phyloP scores from a whole-genome alignment of 768 basidiomycete genomes.

The Phaffia australis region DNA sequence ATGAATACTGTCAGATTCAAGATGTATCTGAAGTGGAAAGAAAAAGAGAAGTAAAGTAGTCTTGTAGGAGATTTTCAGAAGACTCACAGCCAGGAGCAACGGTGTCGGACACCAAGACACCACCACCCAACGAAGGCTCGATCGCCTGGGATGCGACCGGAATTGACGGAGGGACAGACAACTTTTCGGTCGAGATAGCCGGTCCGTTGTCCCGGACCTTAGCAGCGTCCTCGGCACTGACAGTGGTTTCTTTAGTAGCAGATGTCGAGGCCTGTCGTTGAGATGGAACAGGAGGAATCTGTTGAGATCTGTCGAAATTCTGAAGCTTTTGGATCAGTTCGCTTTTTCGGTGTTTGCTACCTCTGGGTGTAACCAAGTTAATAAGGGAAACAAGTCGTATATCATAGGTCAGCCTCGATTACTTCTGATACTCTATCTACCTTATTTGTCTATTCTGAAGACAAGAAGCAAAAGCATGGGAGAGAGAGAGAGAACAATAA shows the following conservation, averaged over 20 bases:
- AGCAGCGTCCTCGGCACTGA: background rate
- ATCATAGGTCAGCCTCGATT: background rate
- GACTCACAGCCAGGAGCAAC: conserved; percentile 4
- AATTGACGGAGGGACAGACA: background rate
- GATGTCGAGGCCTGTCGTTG: background rate
- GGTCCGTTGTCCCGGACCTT: background rate
- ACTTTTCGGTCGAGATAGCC: background rate
- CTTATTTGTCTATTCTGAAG: no score
- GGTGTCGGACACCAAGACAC: background rate
- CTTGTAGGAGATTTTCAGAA: background rate
- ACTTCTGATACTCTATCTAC: no score
- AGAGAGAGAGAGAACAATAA: background rate
- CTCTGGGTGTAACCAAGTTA: background rate
- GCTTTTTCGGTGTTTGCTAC: background rate
- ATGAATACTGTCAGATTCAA: background rate
- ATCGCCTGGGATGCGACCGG: background rate
- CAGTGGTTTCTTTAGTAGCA: background rate
- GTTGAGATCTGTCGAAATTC: background rate
- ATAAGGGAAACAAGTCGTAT: background rate
- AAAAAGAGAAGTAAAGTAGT: background rate
- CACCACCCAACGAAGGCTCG: background rate
- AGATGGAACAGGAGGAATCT: background rate
- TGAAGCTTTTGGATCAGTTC: background rate
- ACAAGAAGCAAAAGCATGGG: no score
- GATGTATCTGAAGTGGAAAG: background rate